phyloP scores from a whole-genome alignment of 495 filamentous ascomycete species.

The Alectoria sarmentosa region DNA sequence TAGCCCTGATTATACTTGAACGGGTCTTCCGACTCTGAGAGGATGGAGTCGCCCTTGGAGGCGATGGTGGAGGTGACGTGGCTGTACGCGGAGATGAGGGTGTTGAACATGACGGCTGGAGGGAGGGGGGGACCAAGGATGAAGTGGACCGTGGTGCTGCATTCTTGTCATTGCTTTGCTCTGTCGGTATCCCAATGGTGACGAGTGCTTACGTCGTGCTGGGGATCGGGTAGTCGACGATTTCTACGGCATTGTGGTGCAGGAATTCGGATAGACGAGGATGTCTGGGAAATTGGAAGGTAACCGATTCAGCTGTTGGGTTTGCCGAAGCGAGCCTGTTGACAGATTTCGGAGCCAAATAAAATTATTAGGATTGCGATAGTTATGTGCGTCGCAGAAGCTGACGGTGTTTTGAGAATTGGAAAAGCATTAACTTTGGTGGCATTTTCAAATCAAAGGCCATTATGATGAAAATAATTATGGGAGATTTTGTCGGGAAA shows the following conservation, averaged over 20 bases:
- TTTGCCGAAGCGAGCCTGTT: neutral
- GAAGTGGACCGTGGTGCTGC: neutral
- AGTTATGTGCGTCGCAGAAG: neutral
- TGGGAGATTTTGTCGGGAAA: neutral
- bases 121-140: neutral
- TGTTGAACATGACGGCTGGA: neutral
- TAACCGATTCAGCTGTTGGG: neutral
- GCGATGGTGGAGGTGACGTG: neutral
- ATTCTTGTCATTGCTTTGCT: neutral
- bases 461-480: neutral
- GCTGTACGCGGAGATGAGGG: neutral
- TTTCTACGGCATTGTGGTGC: neutral
- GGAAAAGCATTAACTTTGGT: neutral
- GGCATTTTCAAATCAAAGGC: neutral
- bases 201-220: neutral
- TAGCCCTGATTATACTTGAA: neutral
- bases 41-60: neutral
- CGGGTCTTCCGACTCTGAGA: constrained; percentile 2
- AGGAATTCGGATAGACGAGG: neutral
- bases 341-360: neutral
- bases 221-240: neutral
- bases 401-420: neutral
- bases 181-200: neutral
- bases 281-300: neutral
- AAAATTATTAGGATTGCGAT: neutral